Base-by-base conservation (phyloP, 805 yeast genomes). In the Priceomyces melissophilus region DNA sequence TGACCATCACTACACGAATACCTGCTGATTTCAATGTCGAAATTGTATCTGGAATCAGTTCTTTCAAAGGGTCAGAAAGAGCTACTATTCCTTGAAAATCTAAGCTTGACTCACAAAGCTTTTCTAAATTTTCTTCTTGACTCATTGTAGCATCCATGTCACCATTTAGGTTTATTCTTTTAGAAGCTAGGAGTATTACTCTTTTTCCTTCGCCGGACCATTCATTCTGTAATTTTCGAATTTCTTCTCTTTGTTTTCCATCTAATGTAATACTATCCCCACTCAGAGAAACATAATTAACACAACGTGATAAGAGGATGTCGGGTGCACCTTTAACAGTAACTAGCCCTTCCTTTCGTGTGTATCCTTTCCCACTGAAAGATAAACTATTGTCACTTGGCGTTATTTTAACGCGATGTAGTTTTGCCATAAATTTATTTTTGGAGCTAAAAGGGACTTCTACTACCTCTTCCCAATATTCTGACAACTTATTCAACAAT, bases 291-390 rank as follows among this genome's bases (percentile, higher is more conserved):
- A 57, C 29, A n/a, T 44, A 35, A 13, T 35, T 44, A 4, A 50
- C 31, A 42, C 73, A 67, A 35, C 50, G 58, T 6, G 53, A 52
- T 30, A 73, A 36, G 20, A 72, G 51, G 30, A 70, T 61, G 49
- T 72, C 77, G 3, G 77, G 76, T 8, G 78, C 78, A 35, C 77
- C 77, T 49, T 71, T 73, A 38, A 71, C 55, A 23, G 61, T 51
- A 28, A 60, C 40, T 7, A 56, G 58, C 40, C 46, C 57, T 26
- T 42, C 42, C 14, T 39, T 44, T 9, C 36, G 39, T 43, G 10
- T 47, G 36, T 4, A 48, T 48, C 28, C 45, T 34, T 5, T 45
- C 44, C n/a, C 25, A 10, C 42, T 54, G 50, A 20, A 40, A 27
- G 3, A 32, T 29, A 58, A 59, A n/a, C n/a, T n/a, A n/a, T n/a